Base-by-base conservation (phyloP, 2,329 filamentous ascomycete species). In the Xylariaceae sp. region DNA sequence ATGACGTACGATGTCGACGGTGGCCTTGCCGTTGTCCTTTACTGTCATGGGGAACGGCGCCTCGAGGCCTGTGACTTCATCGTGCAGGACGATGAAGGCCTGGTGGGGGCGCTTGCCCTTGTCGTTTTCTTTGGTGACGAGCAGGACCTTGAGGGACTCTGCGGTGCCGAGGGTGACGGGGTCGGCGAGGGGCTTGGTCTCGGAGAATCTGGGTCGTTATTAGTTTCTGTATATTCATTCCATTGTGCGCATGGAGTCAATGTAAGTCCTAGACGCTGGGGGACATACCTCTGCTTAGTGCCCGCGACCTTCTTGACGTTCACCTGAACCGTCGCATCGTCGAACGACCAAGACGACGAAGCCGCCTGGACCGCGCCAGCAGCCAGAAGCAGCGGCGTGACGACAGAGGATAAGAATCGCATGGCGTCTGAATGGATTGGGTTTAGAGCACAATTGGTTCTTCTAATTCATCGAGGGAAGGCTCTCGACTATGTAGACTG, bases 61-160 rank as follows among this genome's bases (percentile, higher is more conserved):
- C 74, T 97, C 92, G 51, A 99, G 80, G 41, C 90, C 90, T 9
- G 86, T 87, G 10, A 80, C 77, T 9, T 82, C 78, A 67, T 97
- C 92, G 68, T 84, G 87, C 59, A 99, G 76, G 13, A 94, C 81
- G 56, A 99, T 81, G 78, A 97, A 97, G 4, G 92, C 92, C 76
- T 99, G 94, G 76, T 99, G 94, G 67, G 94, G 91, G 65, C 89
- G 86, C 80, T 92, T 93, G 51, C 84, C 82, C 67, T 86, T 87
- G 75, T 86, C 86, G 71, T 84, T 87, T 70, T 96, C 90, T 72
- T 88, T 88, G 7, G 90, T 83, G 39, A 91, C 96, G 69, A 99
- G 78, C 66, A 86, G 76, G 66, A 99, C 78, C 78, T 94, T 96
- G 71, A 97, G 79, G 48, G 86, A 85, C 71, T 95, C 92, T 56